Percentiles rank a stretch among this genome's conserved stretches.
phyloP scores from a whole-genome alignment of 106 monocot genomes.

The Triglochin maritima region DNA sequence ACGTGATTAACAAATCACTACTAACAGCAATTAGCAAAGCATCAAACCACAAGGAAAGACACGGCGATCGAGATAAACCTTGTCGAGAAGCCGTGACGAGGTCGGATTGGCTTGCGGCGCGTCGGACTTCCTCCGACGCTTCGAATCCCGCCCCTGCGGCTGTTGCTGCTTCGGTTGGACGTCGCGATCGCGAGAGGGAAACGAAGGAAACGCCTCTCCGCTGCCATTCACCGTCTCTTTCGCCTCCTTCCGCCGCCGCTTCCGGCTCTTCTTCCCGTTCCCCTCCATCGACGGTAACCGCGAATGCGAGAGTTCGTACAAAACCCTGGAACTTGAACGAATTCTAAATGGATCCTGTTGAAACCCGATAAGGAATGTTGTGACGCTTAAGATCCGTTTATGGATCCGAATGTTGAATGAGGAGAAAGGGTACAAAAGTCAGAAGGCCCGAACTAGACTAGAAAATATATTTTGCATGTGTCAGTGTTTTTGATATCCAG shows the following conservation, averaged over 20 bases:
- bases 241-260: not conserved
- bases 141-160: not conserved
- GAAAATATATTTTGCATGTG: too few relatives aligned
- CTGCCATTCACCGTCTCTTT: not conserved
- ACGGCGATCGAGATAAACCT: not conserved
- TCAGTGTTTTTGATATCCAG: too few relatives aligned
- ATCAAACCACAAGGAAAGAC: not conserved
- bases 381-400: not conserved
- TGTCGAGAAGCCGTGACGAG: conserved; percentile 11
- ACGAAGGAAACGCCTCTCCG: not conserved
- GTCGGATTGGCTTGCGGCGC: not conserved
- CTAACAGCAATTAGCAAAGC: not conserved
- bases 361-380: not conserved
- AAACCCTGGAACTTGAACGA: too few relatives aligned
- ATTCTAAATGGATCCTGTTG: too few relatives aligned
- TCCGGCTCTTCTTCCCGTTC: conserved; percentile 1
- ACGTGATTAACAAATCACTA: not conserved
- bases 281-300: conserved; percentile 5
- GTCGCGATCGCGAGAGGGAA: not conserved
- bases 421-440: too few relatives aligned
- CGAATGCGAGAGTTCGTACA: too few relatives aligned
- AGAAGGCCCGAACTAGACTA: too few relatives aligned
- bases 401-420: too few relatives aligned
- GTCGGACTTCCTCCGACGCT: conserved; percentile 1
- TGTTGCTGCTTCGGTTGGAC: not conserved